A percentile compares a stretch with the other conserved stretches of the same genome.
Conservation (phyloP, 2,329 filamentous ascomycete species). For the Plenodomus tracheiphilus region DNA sequence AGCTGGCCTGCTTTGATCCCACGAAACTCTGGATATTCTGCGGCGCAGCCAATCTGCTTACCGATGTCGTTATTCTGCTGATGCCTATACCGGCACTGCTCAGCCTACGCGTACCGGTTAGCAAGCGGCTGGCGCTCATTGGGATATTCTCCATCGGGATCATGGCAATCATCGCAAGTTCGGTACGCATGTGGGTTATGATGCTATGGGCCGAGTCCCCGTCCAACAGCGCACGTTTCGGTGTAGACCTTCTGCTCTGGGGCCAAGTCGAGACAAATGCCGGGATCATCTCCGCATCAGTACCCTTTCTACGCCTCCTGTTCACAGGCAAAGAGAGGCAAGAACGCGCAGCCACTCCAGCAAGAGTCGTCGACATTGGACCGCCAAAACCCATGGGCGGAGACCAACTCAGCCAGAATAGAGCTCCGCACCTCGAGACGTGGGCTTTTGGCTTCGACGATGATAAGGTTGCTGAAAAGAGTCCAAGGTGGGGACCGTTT, state of each 20-base stretch:
- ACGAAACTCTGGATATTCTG: constrained; percentile 41
- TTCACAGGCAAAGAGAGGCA: constrained; percentile 33
- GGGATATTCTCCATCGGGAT: constrained; percentile 42
- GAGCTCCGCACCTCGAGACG: constrained; percentile 24
- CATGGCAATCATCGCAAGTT: constrained; percentile 41
- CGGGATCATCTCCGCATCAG: constrained; percentile 51
- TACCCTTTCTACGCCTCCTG: constrained; percentile 50
- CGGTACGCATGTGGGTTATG: constrained; percentile 44
- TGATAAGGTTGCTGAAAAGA: constrained; percentile 14
- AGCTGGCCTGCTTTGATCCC: constrained; percentile 37
- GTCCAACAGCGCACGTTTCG: constrained; percentile 44
- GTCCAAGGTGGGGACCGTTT: constrained; percentile 35
- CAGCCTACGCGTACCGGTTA: constrained; percentile 52
- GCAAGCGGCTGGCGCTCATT: constrained; percentile 57
- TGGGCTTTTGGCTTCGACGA: constrained; percentile 23
- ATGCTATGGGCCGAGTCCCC: constrained; percentile 40
- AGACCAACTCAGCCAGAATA: constrained; percentile 12
- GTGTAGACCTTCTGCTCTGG: constrained; percentile 47
- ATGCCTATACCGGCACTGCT: constrained; percentile 52
- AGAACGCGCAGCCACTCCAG: constrained; percentile 10
- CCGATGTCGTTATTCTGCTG: constrained; percentile 49
- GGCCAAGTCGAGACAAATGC: constrained; percentile 53
- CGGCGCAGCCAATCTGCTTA: constrained; percentile 47
- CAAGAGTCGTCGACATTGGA: constrained; percentile 10
- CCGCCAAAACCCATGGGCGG: constrained; percentile 12